Percentiles rank a stretch among this genome's conserved stretches.
Evolutionary conservation across 441 rosid genomes (phyloP).

Genomic region (Erodium moschatum): DNA sequence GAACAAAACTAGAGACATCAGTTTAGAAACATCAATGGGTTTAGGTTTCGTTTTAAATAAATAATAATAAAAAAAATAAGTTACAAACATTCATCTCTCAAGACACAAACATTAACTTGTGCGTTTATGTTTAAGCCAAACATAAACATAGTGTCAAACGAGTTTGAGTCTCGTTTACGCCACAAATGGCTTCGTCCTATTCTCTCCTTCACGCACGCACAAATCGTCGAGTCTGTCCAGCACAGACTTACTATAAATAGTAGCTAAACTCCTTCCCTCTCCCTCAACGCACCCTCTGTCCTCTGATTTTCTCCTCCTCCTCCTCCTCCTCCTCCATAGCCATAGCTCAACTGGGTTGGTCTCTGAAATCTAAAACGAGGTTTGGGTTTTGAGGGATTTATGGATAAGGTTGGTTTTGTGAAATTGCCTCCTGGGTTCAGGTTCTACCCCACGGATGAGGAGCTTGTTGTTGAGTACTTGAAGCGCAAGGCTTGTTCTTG

Average conservation of each 20-base stretch:
- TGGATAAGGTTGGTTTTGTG: background rate
- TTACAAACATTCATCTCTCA: background rate
- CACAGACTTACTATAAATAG: background rate
- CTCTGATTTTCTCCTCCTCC: background rate
- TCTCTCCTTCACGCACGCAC: background rate
- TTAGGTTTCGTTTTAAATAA: background rate
- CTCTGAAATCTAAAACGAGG: background rate
- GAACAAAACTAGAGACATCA: slow-evolving; percentile 20
- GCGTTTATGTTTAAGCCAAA: background rate
- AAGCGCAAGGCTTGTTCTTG: background rate
- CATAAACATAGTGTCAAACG: slow-evolving; percentile 1
- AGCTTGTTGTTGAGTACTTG: slow-evolving; percentile 5
- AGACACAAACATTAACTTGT: background rate
- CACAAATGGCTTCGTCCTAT: background rate
- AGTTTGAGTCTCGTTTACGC: slow-evolving; percentile 4
- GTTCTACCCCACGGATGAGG: background rate
- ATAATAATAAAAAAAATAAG: background rate
- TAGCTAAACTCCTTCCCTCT: background rate
- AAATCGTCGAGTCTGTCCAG: background rate
- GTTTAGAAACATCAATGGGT: slow-evolving; percentile 14
- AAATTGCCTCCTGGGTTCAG: background rate
- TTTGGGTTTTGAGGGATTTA: background rate
- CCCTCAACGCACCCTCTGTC: background rate
- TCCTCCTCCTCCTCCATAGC: background rate
- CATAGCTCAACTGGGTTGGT: background rate